Evolutionary conservation across 2,329 filamentous ascomycete species (phyloP), one percentile per base, ranked within the genome.

Genomic region (Ascochyta lentis): DNA sequence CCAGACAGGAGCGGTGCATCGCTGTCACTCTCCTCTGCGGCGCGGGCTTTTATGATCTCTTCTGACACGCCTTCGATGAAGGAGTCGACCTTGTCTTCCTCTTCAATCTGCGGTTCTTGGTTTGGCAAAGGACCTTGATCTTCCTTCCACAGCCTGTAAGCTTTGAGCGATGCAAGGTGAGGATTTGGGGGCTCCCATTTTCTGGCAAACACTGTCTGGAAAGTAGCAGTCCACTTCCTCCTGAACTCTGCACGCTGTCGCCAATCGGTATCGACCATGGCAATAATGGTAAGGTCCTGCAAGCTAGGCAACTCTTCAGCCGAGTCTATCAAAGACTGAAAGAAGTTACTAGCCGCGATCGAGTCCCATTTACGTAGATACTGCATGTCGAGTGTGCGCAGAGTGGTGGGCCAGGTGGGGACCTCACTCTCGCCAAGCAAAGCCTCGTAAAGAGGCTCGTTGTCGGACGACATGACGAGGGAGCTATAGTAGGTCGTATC

Each of bases 161-260:
- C 75, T 50, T 71, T 70, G 9, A 79, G 56, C 0, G 79, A 81
- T 15, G 73, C 76, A 12, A 81, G 70, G 41, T 78, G 65, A 4
- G 72, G 66, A 45, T 67, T 73, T 1, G 84, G 84, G 3, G 80
- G 71, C 19, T 75, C 60, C 15, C 72, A 75, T 2, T 73, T 76
- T 15, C 85, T 80, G 44, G 87, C 81, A 66, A 91, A 93, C 3
- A 92, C 83, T 12, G 79, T 81, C 51, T 86, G 83, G 47, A 97
- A 79, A 59, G 82, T 87, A n/a, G 84, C 80, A 45, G 87, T 87
- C 91, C 92, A 96, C 61, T 86, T 84, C 62, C 89, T 86, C 35
- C 93, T 85, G 67, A 97, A 88, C n/a, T 83, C 83, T 16, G 90
- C 90, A 38, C 94, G 86, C 69, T 92, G 86, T 58, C 92, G 88